Percentiles rank a stretch among this genome's conserved stretches.
Evolutionary conservation across 805 yeast species (phyloP).

Genomic region (Ogataea pilisensis): DNA sequence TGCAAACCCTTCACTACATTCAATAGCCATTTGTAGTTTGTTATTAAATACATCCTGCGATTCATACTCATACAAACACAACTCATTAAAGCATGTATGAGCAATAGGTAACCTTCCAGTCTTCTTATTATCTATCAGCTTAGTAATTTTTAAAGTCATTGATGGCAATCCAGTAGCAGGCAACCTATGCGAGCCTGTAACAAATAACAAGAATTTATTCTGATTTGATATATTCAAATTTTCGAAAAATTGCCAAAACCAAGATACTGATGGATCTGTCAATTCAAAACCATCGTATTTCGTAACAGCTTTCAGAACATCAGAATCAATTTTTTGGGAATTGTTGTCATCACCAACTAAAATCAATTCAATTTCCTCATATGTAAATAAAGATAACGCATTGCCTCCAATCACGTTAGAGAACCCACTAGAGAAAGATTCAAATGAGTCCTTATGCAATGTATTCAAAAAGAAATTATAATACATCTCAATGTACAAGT

Average conservation of each 20-base stretch:
- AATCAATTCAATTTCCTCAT: conserved; percentile 76
- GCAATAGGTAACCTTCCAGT: conserved; percentile 69
- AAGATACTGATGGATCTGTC: conserved; percentile 39
- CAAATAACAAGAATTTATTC: conserved; percentile 62
- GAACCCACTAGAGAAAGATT: conserved; percentile 67
- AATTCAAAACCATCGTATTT: conserved; percentile 65
- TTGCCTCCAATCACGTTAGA: conserved; percentile 72
- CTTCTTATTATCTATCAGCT: conserved; percentile 22
- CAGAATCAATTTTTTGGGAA: conserved; percentile 54
- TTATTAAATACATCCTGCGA: conserved; percentile 47
- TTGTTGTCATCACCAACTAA: conserved; percentile 67
- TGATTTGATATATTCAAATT: conserved; percentile 44
- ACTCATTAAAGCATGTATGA: conserved; percentile 93
- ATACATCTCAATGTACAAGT: conserved; percentile 59
- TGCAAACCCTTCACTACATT: conserved; percentile 86
- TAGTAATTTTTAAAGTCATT: conserved; percentile 66
- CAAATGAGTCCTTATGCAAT: conserved; percentile 49
- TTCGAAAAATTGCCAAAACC: conserved; percentile 89
- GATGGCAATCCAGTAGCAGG: conserved; percentile 91
- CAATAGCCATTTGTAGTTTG: conserved; percentile 66
- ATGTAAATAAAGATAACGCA: conserved; percentile 72
- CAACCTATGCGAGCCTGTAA: conserved; percentile 86
- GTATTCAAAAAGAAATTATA: conserved; percentile 56
- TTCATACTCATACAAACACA: conserved; percentile 67
- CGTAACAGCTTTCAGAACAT: conserved; percentile 64